phyloP scores from a whole-genome alignment of 2,329 filamentous ascomycete species.

The Arthroderma sp. region DNA sequence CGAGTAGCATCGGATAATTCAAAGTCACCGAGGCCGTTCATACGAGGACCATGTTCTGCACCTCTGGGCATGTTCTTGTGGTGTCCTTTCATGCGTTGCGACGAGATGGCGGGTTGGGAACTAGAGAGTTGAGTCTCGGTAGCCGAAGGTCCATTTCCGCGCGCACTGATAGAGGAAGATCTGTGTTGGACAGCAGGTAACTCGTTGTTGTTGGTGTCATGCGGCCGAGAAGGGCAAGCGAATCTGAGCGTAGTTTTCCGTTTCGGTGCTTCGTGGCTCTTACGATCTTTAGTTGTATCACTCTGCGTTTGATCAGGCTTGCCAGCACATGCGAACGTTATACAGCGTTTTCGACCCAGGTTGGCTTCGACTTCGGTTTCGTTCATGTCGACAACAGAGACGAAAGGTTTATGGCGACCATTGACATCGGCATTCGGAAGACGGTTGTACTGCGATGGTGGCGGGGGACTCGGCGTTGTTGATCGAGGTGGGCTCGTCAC shows the following conservation, averaged over 20 bases:
- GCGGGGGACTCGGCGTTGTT: slow-evolving; percentile 78
- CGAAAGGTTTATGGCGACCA: slow-evolving; percentile 8
- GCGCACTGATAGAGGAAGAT: slow-evolving; percentile 13
- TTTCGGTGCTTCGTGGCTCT: slow-evolving; percentile 20
- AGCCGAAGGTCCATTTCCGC: slow-evolving; percentile 28
- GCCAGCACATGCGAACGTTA: slow-evolving; percentile 76
- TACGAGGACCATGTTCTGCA: slow-evolving; percentile 5
- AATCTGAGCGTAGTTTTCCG: slow-evolving; percentile 36
- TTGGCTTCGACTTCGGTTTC: slow-evolving; percentile 50
- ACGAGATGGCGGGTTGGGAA: not conserved
- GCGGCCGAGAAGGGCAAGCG: slow-evolving; percentile 30
- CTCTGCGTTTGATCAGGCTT: slow-evolving; percentile 36
- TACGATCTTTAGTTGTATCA: slow-evolving; percentile 16
- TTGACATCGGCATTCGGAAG: slow-evolving; percentile 11
- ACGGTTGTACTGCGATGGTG: slow-evolving; percentile 42
- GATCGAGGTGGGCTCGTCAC: slow-evolving; percentile 80
- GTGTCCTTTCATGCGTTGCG: too few relatives aligned
- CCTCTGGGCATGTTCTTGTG: not conserved
- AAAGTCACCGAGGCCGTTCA: slow-evolving; percentile 26
- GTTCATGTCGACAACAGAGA: slow-evolving; percentile 22
- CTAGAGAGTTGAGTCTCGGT: slow-evolving; percentile 12
- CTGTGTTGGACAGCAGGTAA: slow-evolving; percentile 9
- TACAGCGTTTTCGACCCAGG: slow-evolving; percentile 69
- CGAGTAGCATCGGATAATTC: slow-evolving; percentile 31
- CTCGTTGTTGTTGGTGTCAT: slow-evolving; percentile 11